Conservation (phyloP, 768 basidiomycete species). For the Leccinum fibrillosum region DNA sequence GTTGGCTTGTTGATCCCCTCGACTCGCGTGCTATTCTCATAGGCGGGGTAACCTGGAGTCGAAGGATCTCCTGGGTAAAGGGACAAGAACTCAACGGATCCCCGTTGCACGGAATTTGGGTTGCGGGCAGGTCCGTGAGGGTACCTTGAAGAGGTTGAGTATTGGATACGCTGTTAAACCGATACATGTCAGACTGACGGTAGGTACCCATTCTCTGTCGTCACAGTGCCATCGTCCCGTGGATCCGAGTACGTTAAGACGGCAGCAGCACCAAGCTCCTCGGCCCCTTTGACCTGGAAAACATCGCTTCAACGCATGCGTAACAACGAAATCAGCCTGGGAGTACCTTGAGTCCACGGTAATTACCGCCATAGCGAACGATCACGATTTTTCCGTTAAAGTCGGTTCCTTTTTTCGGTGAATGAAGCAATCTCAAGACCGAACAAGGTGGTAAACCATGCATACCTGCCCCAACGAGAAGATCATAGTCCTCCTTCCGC, state of each 20-base stretch:
- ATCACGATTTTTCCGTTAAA: slow-evolving; percentile 78
- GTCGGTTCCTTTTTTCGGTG: slow-evolving; percentile 28
- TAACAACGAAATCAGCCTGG: not conserved
- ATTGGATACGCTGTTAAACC: too few species aligned
- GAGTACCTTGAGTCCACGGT: slow-evolving; percentile 82
- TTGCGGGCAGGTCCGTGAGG: slow-evolving; percentile 88
- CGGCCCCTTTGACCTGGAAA: slow-evolving; percentile 71
- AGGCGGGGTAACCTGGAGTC: slow-evolving; percentile 86
- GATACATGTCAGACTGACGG: slow-evolving; percentile 21
- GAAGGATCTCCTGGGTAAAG: slow-evolving; percentile 75
- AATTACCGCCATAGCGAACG: slow-evolving; percentile 70
- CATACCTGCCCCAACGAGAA: slow-evolving; percentile 37
- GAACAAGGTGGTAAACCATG: too few species aligned
- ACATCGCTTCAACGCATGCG: not conserved
- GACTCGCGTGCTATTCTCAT: slow-evolving; percentile 69
- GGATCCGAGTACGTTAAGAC: slow-evolving; percentile 88
- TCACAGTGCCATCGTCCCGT: slow-evolving; percentile 82
- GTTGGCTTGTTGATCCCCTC: slow-evolving; percentile 60
- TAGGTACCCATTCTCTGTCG: slow-evolving; percentile 70
- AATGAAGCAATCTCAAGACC: too few species aligned
- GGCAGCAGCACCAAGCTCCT: slow-evolving; percentile 82
- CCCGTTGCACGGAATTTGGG: slow-evolving; percentile 80
- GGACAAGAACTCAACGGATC: slow-evolving; percentile 73
- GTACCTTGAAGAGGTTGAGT: slow-evolving; percentile 5
- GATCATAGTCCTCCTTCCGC: slow-evolving; percentile 59